Evolutionary conservation across 2,329 filamentous ascomycete species (phyloP).

Genomic region (Cercospora sp.): DNA sequence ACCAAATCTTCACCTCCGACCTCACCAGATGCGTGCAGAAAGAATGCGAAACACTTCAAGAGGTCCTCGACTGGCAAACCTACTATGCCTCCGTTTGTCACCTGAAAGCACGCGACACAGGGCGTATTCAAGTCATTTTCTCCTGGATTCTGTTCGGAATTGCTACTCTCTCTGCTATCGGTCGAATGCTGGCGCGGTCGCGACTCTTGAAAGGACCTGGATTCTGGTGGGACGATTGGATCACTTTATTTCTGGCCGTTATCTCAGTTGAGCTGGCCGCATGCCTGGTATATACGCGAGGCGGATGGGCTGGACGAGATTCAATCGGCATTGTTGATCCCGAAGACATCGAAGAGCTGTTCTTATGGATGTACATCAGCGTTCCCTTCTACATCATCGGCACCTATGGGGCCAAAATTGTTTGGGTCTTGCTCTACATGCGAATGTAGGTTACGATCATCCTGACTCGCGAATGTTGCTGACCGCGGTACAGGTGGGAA

Average conservation of each 20-base stretch:
- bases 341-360: constrained; percentile 3
- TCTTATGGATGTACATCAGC: constrained; percentile 18
- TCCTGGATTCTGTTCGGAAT: constrained; percentile 11
- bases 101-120: constrained; percentile 11
- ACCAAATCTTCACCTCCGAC: constrained; percentile 16
- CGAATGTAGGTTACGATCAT: constrained; percentile 12
- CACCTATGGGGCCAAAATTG: constrained; percentile 18
- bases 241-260: constrained; percentile 7
- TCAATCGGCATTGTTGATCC: constrained; percentile 8
- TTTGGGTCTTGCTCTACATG: constrained; percentile 19
- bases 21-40: constrained; percentile 18
- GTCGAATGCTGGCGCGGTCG: constrained; percentile 15
- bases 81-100: constrained; percentile 15
- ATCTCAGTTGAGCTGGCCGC: constrained; percentile 11
- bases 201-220: constrained; percentile 16
- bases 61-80: constrained; percentile 21
- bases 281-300: constrained; percentile 2
- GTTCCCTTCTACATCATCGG: constrained; percentile 20
- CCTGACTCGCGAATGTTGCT: neutral
- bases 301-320: constrained; percentile 13
- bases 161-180: constrained; percentile 8
- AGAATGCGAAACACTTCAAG: constrained; percentile 10
- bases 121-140: neutral
- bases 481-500: constrained; percentile 14
- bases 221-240: constrained; percentile 23